Percentiles rank a stretch among this genome's conserved stretches.
Evolutionary conservation across 2,329 filamentous ascomycete genomes (phyloP).

Genomic region (Sphaerulina populicola): DNA sequence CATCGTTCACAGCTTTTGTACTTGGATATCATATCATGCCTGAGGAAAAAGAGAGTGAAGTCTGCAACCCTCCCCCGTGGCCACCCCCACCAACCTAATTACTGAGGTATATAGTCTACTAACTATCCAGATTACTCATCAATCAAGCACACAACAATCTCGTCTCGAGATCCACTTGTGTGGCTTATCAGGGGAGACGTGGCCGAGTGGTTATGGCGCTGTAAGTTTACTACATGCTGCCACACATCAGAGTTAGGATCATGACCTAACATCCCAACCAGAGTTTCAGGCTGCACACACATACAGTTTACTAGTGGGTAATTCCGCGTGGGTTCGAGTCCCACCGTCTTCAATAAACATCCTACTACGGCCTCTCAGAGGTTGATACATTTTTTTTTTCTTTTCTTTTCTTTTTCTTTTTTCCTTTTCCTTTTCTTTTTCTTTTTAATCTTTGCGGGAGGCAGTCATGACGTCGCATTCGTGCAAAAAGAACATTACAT

Average conservation of each 20-base stretch:
- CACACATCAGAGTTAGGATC: neutral
- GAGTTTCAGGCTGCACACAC: slow-evolving; percentile 21
- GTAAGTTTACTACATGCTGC: neutral
- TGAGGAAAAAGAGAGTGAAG: neutral
- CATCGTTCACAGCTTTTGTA: neutral
- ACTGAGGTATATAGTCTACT: too few species aligned
- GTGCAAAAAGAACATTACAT: too few species aligned
- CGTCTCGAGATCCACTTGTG: too few species aligned
- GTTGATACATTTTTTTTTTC: slow-evolving; percentile 5
- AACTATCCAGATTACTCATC: too few species aligned
- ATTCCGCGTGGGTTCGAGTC: slow-evolving; percentile 23
- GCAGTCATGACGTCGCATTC: too few species aligned
- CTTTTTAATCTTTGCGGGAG: too few species aligned
- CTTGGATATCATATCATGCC: neutral
- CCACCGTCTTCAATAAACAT: slow-evolving; percentile 17
- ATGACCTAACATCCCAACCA: slow-evolving; percentile 1
- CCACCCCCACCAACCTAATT: too few species aligned
- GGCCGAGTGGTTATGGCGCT: slow-evolving; percentile 25
- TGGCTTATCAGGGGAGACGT: slow-evolving; percentile 9
- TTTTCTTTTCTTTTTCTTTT: neutral
- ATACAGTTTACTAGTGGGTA: slow-evolving; percentile 21
- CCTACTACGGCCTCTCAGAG: neutral
- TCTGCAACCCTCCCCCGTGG: too few species aligned
- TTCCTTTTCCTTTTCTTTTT: too few species aligned
- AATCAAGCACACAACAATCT: too few species aligned